Percentiles rank a stretch among this genome's conserved stretches.
Evolutionary conservation across 140 eudicot genomes (phyloP).

Genomic region (Ambrosia hybrid): DNA sequence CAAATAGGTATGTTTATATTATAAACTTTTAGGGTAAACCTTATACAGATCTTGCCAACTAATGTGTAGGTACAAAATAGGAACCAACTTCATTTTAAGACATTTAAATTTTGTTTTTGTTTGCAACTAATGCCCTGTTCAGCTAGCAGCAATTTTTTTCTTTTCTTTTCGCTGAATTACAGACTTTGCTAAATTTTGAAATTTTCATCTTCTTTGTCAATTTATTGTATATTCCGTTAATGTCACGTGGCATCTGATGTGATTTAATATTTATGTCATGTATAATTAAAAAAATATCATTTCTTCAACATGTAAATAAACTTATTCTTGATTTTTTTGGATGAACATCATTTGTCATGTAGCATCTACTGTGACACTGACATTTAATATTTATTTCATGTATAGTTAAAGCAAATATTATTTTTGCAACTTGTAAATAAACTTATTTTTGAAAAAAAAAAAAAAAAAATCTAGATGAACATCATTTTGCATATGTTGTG

Average conservation of each 20-base stretch:
- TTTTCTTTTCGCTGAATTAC: not conserved
- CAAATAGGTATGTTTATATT: slow-evolving; percentile 59
- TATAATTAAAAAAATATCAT: not conserved
- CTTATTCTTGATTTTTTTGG: too few relatives aligned
- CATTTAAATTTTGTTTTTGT: too few relatives aligned
- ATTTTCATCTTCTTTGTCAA: not conserved
- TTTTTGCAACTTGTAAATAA: too few relatives aligned
- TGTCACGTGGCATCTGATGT: not conserved
- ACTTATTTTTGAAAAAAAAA: too few relatives aligned
- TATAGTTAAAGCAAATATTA: too few relatives aligned
- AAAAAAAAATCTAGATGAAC: too few relatives aligned
- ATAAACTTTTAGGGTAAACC: not conserved
- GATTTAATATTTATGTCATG: not conserved
- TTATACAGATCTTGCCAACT: not conserved
- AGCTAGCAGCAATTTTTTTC: not conserved
- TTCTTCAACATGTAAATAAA: too few relatives aligned
- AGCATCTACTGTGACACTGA: too few relatives aligned
- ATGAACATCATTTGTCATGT: not conserved
- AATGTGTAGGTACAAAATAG: not conserved
- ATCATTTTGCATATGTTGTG: too few relatives aligned
- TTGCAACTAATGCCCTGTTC: too few relatives aligned
- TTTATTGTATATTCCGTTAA: not conserved
- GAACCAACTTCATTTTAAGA: not conserved
- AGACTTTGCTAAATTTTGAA: not conserved
- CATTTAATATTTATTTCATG: too few relatives aligned